These are phyloP conservation scores for Penicillium janthinellum DNA, from an alignment of 2,329 filamentous ascomycete genomes.

Conservation along the genomic window DNA sequence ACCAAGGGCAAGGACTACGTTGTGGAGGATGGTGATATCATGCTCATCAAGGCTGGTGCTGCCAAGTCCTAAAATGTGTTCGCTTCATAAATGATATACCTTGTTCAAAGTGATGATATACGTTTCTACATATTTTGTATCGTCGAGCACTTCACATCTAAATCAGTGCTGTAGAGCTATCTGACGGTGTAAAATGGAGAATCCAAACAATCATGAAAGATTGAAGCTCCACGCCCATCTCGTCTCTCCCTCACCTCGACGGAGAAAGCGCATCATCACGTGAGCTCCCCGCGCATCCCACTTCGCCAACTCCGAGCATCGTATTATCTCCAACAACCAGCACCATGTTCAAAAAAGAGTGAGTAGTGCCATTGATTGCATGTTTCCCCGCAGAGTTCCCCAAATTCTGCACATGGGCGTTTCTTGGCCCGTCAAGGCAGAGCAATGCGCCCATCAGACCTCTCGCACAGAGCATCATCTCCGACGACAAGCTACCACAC, in stretches of 20 bases:
- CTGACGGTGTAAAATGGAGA: no score
- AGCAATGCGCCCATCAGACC: not conserved
- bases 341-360: constrained; percentile 94
- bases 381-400: not conserved
- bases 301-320: constrained; percentile 14
- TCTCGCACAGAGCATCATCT: not conserved
- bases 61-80: constrained; percentile 45
- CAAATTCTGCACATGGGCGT: not conserved
- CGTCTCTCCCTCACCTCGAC: no score
- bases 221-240: no score
- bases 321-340: constrained; percentile 32
- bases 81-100: constrained; percentile 19
- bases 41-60: constrained; percentile 76
- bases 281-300: constrained; percentile 34
- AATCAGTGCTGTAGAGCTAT: no score
- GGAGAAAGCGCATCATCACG: constrained; percentile 8
- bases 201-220: no score
- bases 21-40: constrained; percentile 58
- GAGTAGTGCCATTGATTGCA: constrained; percentile 35
- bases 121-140: not conserved
- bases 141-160: not conserved
- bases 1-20: constrained; percentile 98
- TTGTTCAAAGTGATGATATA: constrained; percentile 3
- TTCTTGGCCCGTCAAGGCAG: not conserved
- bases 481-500: not conserved